Conservation (phyloP, 495 filamentous ascomycete species). For the Poronia punctata region DNA sequence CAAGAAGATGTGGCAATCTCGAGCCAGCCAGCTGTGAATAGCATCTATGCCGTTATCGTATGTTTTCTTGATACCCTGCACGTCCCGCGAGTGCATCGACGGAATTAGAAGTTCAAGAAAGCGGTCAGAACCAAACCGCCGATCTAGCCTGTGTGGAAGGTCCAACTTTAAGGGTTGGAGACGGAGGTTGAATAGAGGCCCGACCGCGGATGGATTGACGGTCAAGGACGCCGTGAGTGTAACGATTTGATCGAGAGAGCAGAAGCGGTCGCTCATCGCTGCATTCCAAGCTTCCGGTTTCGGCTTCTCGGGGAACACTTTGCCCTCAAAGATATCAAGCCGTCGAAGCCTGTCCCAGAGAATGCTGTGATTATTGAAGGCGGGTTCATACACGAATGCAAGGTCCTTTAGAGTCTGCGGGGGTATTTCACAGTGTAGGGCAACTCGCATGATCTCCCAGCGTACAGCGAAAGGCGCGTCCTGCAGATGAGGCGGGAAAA, state of each 20-base stretch:
- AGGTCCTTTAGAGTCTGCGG: constrained; percentile 23
- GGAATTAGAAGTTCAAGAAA: constrained; percentile 40
- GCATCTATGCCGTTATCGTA: constrained; percentile 20
- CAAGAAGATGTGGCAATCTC: constrained; percentile 28
- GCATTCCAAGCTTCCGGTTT: constrained; percentile 29
- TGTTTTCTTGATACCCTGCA: constrained; percentile 14
- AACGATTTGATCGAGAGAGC: constrained; percentile 25
- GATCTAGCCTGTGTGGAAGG: constrained; percentile 34
- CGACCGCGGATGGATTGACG: constrained; percentile 22
- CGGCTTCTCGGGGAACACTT: constrained; percentile 34
- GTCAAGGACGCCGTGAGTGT: constrained; percentile 30
- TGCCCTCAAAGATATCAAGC: constrained; percentile 28
- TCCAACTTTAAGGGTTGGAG: constrained; percentile 35
- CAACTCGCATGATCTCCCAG: constrained; percentile 41
- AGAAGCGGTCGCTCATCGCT: constrained; percentile 26
- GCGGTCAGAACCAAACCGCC: constrained; percentile 41
- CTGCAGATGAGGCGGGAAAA: constrained; percentile 29
- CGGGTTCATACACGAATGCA: constrained; percentile 28
- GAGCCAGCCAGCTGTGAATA: constrained; percentile 36
- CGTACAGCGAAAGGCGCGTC: constrained; percentile 34
- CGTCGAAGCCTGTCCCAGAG: constrained; percentile 30
- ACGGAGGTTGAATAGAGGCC: constrained; percentile 30
- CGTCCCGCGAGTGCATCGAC: constrained; percentile 16
- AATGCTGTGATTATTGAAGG: constrained; percentile 22
- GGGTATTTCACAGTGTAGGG: constrained; percentile 33